Evolutionary conservation across 2,329 filamentous ascomycete genomes (phyloP).

Genomic region (Trichoderma lentiforme): DNA sequence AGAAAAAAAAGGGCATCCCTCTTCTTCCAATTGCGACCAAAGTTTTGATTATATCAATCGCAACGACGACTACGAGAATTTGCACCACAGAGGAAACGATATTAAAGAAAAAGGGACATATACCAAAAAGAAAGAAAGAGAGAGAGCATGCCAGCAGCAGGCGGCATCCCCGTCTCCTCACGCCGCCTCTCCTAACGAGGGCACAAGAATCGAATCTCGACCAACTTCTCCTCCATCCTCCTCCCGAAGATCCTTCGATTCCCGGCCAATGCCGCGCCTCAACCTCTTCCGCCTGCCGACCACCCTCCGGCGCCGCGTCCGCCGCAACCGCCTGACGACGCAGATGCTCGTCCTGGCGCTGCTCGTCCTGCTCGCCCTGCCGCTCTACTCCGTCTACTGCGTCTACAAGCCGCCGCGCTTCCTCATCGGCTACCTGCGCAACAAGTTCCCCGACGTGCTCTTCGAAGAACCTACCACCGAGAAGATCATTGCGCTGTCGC

Average conservation of each 20-base stretch:
- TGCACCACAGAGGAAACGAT: not conserved
- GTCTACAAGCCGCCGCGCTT: constrained; percentile 78
- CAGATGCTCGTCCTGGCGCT: constrained; percentile 42
- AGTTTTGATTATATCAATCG: not conserved
- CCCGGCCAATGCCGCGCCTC: constrained; percentile 36
- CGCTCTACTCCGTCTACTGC: constrained; percentile 55
- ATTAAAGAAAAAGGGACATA: not conserved
- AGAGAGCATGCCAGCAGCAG: constrained; percentile 13
- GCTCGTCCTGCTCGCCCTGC: constrained; percentile 35
- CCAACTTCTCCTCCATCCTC: not conserved
- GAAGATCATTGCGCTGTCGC: constrained; percentile 75
- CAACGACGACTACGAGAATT: not conserved
- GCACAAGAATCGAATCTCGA: not conserved
- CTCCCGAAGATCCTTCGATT: not conserved
- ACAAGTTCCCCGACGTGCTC: constrained; percentile 73
- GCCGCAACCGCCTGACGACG: constrained; percentile 57
- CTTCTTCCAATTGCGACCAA: not conserved
- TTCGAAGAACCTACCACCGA: constrained; percentile 59
- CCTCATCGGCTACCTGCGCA: constrained; percentile 67
- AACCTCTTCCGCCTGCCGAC: constrained; percentile 53
- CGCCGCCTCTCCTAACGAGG: constrained; percentile 4
- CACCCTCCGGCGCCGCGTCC: constrained; percentile 55
- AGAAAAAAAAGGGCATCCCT: not conserved
- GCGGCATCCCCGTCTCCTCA: constrained; percentile 8
- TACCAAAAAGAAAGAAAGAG: not conserved